phyloP scores from a whole-genome alignment of 257 asterid genomes.

The Penstemon davidsonii region DNA sequence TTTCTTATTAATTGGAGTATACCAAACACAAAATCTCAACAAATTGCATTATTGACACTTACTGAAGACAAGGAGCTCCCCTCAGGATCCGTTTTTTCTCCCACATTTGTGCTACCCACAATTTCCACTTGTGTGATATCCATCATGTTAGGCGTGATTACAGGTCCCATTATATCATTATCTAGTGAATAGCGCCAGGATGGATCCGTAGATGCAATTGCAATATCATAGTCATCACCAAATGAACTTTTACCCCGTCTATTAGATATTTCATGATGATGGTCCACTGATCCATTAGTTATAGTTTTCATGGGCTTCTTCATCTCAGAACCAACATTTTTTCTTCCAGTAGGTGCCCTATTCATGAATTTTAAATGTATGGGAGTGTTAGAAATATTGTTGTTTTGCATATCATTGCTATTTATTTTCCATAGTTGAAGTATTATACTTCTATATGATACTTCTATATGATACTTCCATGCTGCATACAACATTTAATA shows the following conservation, averaged over 20 bases:
- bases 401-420: too few relatives aligned
- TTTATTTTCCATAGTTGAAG: too few relatives aligned
- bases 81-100: constrained; percentile 17
- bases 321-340: constrained; percentile 27
- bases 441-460: too few relatives aligned
- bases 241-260: too few relatives aligned
- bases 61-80: constrained; percentile 37
- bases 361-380: not conserved
- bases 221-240: too few relatives aligned
- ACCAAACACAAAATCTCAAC: not conserved
- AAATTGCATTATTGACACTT: constrained; percentile 24
- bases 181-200: constrained; percentile 25
- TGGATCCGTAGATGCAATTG: constrained; percentile 21
- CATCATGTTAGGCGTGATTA: not conserved
- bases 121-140: constrained; percentile 37
- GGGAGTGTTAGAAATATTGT: not conserved
- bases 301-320: constrained; percentile 11
- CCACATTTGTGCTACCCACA: constrained; percentile 20
- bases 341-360: constrained; percentile 42
- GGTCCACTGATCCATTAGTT: constrained; percentile 21
- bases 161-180: constrained; percentile 8
- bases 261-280: not conserved
- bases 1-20: not conserved
- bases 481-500: too few relatives aligned
- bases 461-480: too few relatives aligned